Base-by-base conservation (phyloP, 805 yeast species). In the Lachancea cidri region DNA sequence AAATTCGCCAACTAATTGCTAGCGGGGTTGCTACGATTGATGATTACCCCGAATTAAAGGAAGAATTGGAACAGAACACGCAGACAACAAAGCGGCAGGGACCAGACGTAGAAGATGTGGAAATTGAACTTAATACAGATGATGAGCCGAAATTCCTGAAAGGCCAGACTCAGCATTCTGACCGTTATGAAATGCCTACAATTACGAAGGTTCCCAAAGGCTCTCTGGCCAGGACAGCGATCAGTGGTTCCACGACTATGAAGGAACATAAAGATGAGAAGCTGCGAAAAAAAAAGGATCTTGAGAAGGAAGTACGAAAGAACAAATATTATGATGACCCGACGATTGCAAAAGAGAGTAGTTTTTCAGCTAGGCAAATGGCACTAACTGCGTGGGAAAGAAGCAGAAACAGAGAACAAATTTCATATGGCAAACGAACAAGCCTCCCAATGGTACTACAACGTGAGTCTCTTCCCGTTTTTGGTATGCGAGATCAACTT, bases 151-250 rank as follows among this genome's bases (percentile, higher is more conserved):
- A 74, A 2, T 89, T 89, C 57, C 63, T 89, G 41, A 69, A 74
- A 42, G 87, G 85, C 0, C 55, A 58, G 39, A 44, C 38, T 7
- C 31, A 44, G 18, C 35, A 37, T 13, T 33, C 55, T 31, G 60
- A 48, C 51, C 70, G 50, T 58, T 68, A 66, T n/a, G 65, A 70
- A 17, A 81, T 85, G 3, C 70, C 81, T 22, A 69, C 73, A 44
- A 72, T 83, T n/a, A 71, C 76, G 6, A 80, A 75, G 47, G 76
- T 80, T 29, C 91, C 94, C 0, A 88, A 83, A 47, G 96, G 96
- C 0, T 77, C 93, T 0, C 60, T 88, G 62, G 73, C 73, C 42
- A 68, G 91, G 49, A 83, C 84, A 7, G 96, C 96, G 0, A 71
- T 73, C 70, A 65, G 73, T 27, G 95, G 96, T 0, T 83, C 95